Base-by-base conservation (phyloP, 2,329 filamentous ascomycete genomes). In the Corniculantispora saksenae region DNA sequence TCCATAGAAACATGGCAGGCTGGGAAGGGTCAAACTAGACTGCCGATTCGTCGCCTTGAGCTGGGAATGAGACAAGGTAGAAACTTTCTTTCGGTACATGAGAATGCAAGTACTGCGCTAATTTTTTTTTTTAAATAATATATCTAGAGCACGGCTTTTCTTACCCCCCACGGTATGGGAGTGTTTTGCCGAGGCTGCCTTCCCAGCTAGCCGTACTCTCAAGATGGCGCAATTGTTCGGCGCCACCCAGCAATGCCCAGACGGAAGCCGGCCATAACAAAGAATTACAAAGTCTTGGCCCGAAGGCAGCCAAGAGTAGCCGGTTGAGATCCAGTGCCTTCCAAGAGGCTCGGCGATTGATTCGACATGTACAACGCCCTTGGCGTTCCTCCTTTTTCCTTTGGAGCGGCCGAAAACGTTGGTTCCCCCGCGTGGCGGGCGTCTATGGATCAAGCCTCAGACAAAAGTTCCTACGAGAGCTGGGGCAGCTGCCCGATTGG, bases 391-490 rank as follows among this genome's bases (percentile, higher is more conserved):
- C 21, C 21, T 27, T 19, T 27, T 15, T 21, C 21, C 21, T 25
- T 10, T 27, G 47, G n/a, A n/a, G 21, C 21, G 15, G 47, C 21
- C 47, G 27, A 25, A 25, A 7, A 15, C n/a, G 47, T 50, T 21
- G 10, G 23, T 29, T 23, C 53, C 54, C 54, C 55, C 55, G 54
- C 55, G 55, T 47, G 38, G 55, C 55, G 25, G 40, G 40, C 54
- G 54, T n/a, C 35, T 56, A 56, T 38, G 54, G 35, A 45, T 45
- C 55, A 57, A 47, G 55, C 55, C 55, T 23, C 38, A 54, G 10
- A 47, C 55, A 57, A 57, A 57, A 57, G 55, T 57, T 47, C 55
- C 55, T 29, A 38, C 29, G 23, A 27, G 17, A 57, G 54, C 55
- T 57, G 55, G 55, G 55, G 23, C 55, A 57, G 21, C 55, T 45